Conservation (phyloP, 2,329 filamentous ascomycete species). For the Penicillium sp. region DNA sequence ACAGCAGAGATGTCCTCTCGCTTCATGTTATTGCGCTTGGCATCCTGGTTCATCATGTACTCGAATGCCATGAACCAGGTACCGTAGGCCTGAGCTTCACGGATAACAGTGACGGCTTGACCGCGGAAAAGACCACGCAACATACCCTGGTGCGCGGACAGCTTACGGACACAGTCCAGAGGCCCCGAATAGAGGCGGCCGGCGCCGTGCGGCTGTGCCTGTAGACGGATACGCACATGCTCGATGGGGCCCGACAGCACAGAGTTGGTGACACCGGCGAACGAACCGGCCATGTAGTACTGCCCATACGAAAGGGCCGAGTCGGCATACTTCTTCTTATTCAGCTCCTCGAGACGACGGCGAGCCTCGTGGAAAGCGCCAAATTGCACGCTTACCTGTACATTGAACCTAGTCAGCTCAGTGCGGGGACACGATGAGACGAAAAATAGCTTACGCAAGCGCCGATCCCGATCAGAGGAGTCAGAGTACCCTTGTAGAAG, state of each 20-base stretch:
- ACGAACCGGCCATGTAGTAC: slow-evolving; percentile 87
- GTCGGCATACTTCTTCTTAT: slow-evolving; percentile 50
- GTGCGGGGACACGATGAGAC: slow-evolving; percentile 6
- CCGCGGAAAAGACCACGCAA: slow-evolving; percentile 79
- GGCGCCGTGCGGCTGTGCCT: slow-evolving; percentile 90
- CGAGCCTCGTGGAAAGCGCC: slow-evolving; percentile 92
- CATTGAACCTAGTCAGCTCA: slow-evolving; percentile 2
- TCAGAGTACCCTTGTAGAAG: slow-evolving; percentile 98
- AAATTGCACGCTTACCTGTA: slow-evolving; percentile 82
- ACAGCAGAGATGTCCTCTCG: slow-evolving; percentile 75
- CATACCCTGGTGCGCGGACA: slow-evolving; percentile 66
- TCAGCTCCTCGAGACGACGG: slow-evolving; percentile 76
- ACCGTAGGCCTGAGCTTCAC: slow-evolving; percentile 93
- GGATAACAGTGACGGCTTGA: slow-evolving; percentile 75
- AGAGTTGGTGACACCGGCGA: slow-evolving; percentile 87
- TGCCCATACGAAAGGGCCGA: slow-evolving; percentile 69
- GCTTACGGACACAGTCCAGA: slow-evolving; percentile 83
- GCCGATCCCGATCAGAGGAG: slow-evolving; percentile 90
- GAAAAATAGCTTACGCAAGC: slow-evolving; percentile 65
- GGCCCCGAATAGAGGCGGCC: slow-evolving; percentile 77
- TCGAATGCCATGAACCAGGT: slow-evolving; percentile 95
- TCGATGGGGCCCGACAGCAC: slow-evolving; percentile 89
- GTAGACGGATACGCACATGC: slow-evolving; percentile 91
- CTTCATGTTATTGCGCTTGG: slow-evolving; percentile 68
- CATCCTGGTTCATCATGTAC: slow-evolving; percentile 91